These are phyloP conservation scores for Crataegus laevigata DNA, from an alignment of 306 rosid species.

Conservation along the genomic window DNA sequence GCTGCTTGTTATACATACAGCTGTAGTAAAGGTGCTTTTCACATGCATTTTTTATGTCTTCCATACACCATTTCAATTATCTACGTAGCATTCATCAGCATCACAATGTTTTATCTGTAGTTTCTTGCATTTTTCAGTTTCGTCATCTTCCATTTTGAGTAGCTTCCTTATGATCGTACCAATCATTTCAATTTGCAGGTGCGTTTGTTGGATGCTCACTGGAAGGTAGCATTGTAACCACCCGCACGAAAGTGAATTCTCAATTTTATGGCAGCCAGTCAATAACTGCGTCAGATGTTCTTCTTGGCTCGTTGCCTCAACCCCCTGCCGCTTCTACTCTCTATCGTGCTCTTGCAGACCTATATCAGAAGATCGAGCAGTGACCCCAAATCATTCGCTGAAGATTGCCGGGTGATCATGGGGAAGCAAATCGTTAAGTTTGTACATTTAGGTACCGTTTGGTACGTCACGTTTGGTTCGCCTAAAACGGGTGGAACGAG, in stretches of 20 bases:
- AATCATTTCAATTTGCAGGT: constrained; percentile 44
- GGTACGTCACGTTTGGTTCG: no score
- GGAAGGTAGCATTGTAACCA: constrained; percentile 73
- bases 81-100: background rate
- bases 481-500: no score
- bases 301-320: constrained; percentile 79
- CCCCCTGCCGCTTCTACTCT: constrained; percentile 89
- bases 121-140: background rate
- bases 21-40: constrained; percentile 76
- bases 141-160: background rate
- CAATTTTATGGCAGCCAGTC: constrained; percentile 85
- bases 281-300: constrained; percentile 59
- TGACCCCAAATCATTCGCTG: constrained; percentile 5
- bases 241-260: constrained; percentile 56
- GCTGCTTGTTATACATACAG: constrained; percentile 92
- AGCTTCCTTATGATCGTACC: background rate
- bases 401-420: background rate
- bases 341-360: constrained; percentile 66
- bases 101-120: background rate
- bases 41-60: background rate
- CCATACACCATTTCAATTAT: background rate
- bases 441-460: no score
- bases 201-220: constrained; percentile 97
- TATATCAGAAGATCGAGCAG: constrained; percentile 48
- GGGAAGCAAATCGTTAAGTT: background rate